Base-by-base conservation (phyloP, 2,329 filamentous ascomycete species). In the Polychaeton citri region DNA sequence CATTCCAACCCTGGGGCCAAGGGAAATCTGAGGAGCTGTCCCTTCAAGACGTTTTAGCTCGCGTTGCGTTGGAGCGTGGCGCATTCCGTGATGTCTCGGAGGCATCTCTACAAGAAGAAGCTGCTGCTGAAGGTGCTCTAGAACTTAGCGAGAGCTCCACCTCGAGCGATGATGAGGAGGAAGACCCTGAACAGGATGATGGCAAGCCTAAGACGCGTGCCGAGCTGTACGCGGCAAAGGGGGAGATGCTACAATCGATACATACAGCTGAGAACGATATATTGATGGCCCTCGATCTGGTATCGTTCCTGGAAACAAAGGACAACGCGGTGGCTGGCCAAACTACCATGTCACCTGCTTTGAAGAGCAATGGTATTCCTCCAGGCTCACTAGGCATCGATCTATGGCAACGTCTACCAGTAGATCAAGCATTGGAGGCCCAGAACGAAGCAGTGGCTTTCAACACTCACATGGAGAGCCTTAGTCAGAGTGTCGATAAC, bases 71-170 rank as follows among this genome's bases (percentile, higher is more conserved):
- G 30, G 78, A 92, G 50, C 78, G 81, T 41, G 84, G 83, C 10
- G 82, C 84, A 17, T 92, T 96, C 54, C 79, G 84, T 40, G 69
- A 78, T 47, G 68, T 96, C 44, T 83, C 76, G 34, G 82, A 93
- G 57, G 70, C 76, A 34, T 71, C 75, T 30, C 63, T 96, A 24
- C 71, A 70, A 34, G 72, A 78, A 21, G 79, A 90, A 50, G 77
- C 90, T 35, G 61, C 64, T 30, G 57, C 63, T 18, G 57, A 65
- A 19, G 60, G 64, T 33, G 59, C 52, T 17, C 44, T 56, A 13
- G 61, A 63, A 26, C 17, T 10, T 10, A 59, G 59, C 6, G 57
- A 58, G 12, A 46, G 51, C 4, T 36, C 34, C 4, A 41, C 44
- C 6, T 48, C 46, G 26, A 67, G 63, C 19, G 67, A 68, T 6